Base-by-base conservation (phyloP, 2,329 filamentous ascomycete species). In the Clonostachys rosea region DNA sequence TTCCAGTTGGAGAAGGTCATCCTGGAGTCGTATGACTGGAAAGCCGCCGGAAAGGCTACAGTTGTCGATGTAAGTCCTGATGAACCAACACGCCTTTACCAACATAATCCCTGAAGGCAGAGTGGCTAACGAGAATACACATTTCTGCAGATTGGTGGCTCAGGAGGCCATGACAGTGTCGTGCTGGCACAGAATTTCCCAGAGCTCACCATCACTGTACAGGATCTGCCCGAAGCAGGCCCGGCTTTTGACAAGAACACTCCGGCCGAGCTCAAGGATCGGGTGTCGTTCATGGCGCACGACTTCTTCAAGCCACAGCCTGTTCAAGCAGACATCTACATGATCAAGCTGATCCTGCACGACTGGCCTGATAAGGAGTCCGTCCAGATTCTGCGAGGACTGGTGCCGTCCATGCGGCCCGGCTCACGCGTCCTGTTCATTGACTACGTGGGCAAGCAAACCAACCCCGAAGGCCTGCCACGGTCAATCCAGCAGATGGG, bases 311-410 rank as follows among this genome's bases (percentile, higher is more conserved):
- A 60, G 39, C 64, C 65, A 2, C 68, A 71, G 51, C 52, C 62
- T 2, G 56, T 65, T 6, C 48, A 59, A 16, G 76, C 71, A 10
- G 74, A 76, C 47, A 62, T 77, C 43, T 81, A 76, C 61, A 62
- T 80, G 47, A 58, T 81, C 51, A 76, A 77, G 54, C 62, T 72
- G 49, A 76, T 81, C 47, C 63, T 82, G 14, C 78, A 81, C 57
- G 75, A 80, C 61, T 79, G 75, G 74, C 67, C 75, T 0, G 75
- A 79, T 46, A 60, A 63, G 18, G 64, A 74, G 44, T 60, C 61
- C 6, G 49, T 63, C 16, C 54, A 58, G 46, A 74, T 77, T 43
- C 59, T 72, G 39, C 64, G 62, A 39, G 65, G 62, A 1, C 57
- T 78, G 30, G 55, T 70, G 0, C 70, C 75, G 2, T 65, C 69